Evolutionary conservation across 305 asterid genomes (phyloP).

Genomic region (Fraxinus albicans): DNA sequence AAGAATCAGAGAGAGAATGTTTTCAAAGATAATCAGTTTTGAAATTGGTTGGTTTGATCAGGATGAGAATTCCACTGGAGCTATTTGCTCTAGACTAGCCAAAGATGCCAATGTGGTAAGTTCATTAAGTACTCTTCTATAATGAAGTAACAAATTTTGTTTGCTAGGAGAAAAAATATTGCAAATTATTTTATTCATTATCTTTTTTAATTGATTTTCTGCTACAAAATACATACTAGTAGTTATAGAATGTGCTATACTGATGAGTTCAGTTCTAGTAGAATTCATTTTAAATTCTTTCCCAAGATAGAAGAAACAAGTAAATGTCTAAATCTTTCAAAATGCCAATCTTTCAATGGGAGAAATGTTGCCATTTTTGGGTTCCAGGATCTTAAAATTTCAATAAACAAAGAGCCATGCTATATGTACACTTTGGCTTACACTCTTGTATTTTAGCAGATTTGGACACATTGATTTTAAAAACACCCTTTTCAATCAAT

Average conservation of each 20-base stretch:
- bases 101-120: slow-evolving; percentile 94
- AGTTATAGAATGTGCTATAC: background rate
- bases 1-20: slow-evolving; percentile 83
- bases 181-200: background rate
- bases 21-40: slow-evolving; percentile 85
- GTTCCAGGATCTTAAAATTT: background rate
- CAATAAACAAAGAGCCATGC: background rate
- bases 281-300: background rate
- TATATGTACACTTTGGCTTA: too few relatives aligned
- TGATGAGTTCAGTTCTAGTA: background rate
- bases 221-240: background rate
- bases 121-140: background rate
- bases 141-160: background rate
- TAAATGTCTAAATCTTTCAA: background rate
- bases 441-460: too few relatives aligned
- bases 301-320: background rate
- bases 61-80: slow-evolving; percentile 83
- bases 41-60: slow-evolving; percentile 95
- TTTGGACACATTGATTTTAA: too few relatives aligned
- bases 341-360: background rate
- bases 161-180: background rate
- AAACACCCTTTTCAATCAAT: too few relatives aligned
- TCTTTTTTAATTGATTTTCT: background rate
- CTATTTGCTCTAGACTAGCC: slow-evolving; percentile 86
- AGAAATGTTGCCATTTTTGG: background rate